These are phyloP conservation scores for Macrotyloma uniflorum DNA, from an alignment of 306 rosid genomes.

Conservation along the genomic window DNA sequence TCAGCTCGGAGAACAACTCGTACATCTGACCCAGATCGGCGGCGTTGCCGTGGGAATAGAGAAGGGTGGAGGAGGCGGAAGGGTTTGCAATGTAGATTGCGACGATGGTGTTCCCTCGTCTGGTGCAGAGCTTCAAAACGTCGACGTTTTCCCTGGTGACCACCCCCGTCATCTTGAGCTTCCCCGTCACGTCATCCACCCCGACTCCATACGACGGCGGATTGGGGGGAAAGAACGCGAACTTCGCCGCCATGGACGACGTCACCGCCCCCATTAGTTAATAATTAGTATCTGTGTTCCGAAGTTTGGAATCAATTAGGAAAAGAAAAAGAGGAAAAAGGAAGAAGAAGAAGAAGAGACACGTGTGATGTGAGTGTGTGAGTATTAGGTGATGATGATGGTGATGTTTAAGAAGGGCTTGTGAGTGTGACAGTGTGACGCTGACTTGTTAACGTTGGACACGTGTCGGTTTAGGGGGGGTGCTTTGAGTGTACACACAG, in stretches of 20 bases:
- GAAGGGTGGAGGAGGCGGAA: constrained; percentile 69
- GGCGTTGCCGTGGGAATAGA: constrained; percentile 93
- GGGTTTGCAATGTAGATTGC: constrained; percentile 70
- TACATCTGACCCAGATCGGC: constrained; percentile 99
- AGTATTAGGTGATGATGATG: background rate
- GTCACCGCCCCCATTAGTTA: constrained; percentile 77
- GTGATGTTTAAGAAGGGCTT: constrained; percentile 32
- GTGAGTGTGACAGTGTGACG: background rate
- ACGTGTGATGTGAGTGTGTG: constrained; percentile 54
- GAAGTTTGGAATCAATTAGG: background rate
- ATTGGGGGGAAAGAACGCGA: constrained; percentile 88
- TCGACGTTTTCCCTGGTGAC: constrained; percentile 68
- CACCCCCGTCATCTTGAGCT: constrained; percentile 61
- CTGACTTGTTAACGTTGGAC: background rate
- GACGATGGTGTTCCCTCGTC: constrained; percentile 71
- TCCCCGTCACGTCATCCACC: constrained; percentile 53
- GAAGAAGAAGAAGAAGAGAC: constrained; percentile 35
- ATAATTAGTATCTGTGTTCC: background rate
- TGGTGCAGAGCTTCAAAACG: constrained; percentile 79
- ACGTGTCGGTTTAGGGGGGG: constrained; percentile 59
- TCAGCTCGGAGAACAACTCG: constrained; percentile 81
- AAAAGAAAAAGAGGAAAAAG: background rate
- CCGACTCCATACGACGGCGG: constrained; percentile 81
- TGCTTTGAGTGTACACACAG: no score
- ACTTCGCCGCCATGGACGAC: constrained; percentile 96